Conservation (phyloP, 768 basidiomycete genomes). For the Calocybe gangraenosa region DNA sequence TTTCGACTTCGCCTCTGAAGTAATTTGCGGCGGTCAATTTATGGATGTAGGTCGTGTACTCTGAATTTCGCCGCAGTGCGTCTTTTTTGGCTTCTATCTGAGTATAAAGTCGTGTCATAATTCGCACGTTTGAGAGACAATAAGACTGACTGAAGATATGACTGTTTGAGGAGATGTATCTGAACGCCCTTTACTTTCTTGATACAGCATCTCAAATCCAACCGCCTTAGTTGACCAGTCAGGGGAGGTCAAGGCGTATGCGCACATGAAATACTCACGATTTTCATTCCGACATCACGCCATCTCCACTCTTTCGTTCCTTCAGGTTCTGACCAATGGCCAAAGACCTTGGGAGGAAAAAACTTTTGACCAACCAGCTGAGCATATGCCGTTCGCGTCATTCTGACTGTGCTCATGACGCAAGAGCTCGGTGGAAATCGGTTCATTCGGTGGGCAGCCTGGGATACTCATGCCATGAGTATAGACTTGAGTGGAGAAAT, state of each 20-base stretch:
- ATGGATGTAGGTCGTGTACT: constrained; percentile 68
- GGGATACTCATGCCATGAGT: not conserved
- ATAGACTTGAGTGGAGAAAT: not conserved
- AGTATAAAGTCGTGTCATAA: not conserved
- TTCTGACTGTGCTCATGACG: constrained; percentile 56
- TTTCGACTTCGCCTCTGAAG: constrained; percentile 75
- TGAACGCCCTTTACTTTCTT: constrained; percentile 67
- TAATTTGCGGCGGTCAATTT: constrained; percentile 64
- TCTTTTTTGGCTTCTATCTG: constrained; percentile 68
- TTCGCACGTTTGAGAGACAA: no score
- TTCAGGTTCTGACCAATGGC: constrained; percentile 62
- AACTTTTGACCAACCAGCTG: constrained; percentile 91
- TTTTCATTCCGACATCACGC: constrained; percentile 90
- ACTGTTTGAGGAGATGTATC: constrained; percentile 30
- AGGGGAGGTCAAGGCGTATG: not conserved
- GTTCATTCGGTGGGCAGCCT: constrained; percentile 88
- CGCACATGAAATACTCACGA: constrained; percentile 42
- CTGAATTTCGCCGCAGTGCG: constrained; percentile 58
- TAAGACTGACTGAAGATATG: constrained; percentile 43
- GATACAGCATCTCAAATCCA: constrained; percentile 96
- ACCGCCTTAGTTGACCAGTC: constrained; percentile 55
- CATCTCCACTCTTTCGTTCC: constrained; percentile 68
- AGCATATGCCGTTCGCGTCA: constrained; percentile 93
- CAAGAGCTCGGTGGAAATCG: constrained; percentile 78
- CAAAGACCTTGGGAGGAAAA: constrained; percentile 87